Evolutionary conservation across 441 rosid species (phyloP), one percentile per base, ranked within the genome.

Genomic region (Adansonia madagascariensis): DNA sequence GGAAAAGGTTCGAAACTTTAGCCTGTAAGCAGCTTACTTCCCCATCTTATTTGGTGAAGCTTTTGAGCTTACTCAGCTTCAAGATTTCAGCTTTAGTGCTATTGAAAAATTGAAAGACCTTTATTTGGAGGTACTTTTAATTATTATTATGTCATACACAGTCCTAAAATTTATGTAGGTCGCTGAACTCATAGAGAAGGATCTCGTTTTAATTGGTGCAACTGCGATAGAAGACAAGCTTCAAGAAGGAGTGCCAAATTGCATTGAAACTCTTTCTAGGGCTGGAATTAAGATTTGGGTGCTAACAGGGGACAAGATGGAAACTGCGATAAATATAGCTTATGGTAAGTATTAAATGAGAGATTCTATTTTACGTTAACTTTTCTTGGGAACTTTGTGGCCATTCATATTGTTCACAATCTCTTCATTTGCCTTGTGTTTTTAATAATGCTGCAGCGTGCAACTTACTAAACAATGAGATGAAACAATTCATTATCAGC

Each of bases 241-340:
- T 85, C 99, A 97, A 85, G 99, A 97, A 87, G 99, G 99, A 79
- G 99, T 97, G 39, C 99, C 99, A 61, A 80, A 77, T 84, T 97
- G 99, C 85, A 97, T 97, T 80, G 95, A 97, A 86, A 95, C 98
- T 81, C 98, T 97, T 84, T 86, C 98, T 62, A 93, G 86, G 85
- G 99, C 99, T 81, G 99, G 99, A 80, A 97, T 97, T 79, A 97
- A 97, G 90, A 94, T 97, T 76, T 97, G 99, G 99, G 90, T 97
- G 82, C 83, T 97, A 79, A 97, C 99, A 70, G 99, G 99, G 79
- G 99, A 95, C 85, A 95, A 97, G 86, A 83, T 97, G 91, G 99
- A 95, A 93, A 97, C 99, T 3, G 99, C 99, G 57, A 92, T 95
- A 75, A 97, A 97, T 89, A 97, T 97, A 75, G 99, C 97, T 64